These are phyloP conservation scores for Xylariaceae sp. DNA, from an alignment of 2,329 filamentous ascomycete genomes.

Conservation along the genomic window DNA sequence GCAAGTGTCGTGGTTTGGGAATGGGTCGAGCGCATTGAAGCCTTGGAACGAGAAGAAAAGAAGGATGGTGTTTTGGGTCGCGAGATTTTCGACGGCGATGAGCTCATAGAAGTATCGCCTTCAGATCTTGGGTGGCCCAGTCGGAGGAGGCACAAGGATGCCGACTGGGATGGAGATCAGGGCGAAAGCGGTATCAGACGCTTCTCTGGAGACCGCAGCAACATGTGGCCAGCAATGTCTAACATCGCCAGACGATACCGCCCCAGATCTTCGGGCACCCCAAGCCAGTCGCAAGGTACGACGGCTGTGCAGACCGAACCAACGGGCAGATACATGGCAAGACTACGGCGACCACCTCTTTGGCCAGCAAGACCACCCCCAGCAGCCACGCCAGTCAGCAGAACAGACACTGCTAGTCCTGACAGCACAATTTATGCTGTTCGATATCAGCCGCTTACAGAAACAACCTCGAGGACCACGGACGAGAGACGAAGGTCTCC, in stretches of 20 bases:
- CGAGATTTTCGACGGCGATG: conserved; percentile 91
- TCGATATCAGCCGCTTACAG: conserved; percentile 57
- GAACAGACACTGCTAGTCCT: conserved; percentile 61
- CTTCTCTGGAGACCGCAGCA: conserved; percentile 30
- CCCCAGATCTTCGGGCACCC: conserved; percentile 26
- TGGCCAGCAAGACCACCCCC: conserved; percentile 57
- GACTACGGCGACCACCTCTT: conserved; percentile 47
- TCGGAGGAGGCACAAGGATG: conserved; percentile 28
- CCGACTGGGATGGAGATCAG: conserved; percentile 30
- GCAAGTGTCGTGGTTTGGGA: conserved; percentile 98
- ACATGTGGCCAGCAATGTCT: conserved; percentile 41
- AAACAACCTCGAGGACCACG: conserved; percentile 46
- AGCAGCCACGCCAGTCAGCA: conserved; percentile 56
- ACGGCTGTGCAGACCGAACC: conserved; percentile 20
- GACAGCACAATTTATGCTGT: conserved; percentile 64
- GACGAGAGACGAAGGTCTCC: conserved; percentile 36
- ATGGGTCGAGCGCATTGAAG: conserved; percentile 94
- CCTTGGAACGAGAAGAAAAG: conserved; percentile 86
- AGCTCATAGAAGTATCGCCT: conserved; percentile 71
- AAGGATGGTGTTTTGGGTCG: conserved; percentile 89
- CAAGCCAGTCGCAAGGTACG: conserved; percentile 14
- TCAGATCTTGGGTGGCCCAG: conserved; percentile 50
- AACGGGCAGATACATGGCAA: conserved; percentile 24
- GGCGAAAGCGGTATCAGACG: conserved; percentile 32
- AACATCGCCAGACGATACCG: conserved; percentile 40